Conservation (phyloP, 768 basidiomycete genomes). For the Postia placenta region DNA sequence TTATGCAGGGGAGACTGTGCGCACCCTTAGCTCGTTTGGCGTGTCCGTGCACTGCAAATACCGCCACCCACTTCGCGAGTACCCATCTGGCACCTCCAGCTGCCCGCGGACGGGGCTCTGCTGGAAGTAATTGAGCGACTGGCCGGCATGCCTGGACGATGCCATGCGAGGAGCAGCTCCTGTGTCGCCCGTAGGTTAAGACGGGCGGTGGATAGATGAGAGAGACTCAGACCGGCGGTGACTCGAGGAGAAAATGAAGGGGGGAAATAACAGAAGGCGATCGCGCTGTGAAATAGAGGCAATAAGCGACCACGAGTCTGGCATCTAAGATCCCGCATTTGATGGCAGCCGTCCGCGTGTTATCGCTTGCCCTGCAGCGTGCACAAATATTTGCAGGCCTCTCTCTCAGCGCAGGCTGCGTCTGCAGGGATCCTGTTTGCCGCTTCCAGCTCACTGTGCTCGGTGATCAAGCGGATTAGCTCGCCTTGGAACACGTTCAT, state of each 20-base stretch:
- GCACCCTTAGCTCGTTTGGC: slow-evolving; percentile 66
- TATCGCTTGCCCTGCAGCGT: slow-evolving; percentile 4
- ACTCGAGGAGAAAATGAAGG: slow-evolving; percentile 4
- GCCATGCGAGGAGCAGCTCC: slow-evolving; percentile 6
- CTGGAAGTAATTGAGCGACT: slow-evolving; percentile 46
- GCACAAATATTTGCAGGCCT: too few relatives aligned
- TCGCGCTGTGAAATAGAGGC: slow-evolving; percentile 16
- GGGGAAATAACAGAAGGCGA: slow-evolving; percentile 5
- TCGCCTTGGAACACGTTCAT: background rate
- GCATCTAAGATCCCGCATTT: slow-evolving; percentile 1
- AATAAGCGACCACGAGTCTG: slow-evolving; percentile 15
- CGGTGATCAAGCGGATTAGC: background rate
- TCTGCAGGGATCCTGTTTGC: background rate
- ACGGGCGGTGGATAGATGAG: background rate
- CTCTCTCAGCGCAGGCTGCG: too few relatives aligned
- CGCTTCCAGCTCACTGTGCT: background rate
- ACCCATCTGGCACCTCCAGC: slow-evolving; percentile 57
- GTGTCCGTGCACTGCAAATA: slow-evolving; percentile 76
- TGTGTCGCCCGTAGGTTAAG: background rate
- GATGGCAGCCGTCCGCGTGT: background rate
- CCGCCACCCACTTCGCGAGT: slow-evolving; percentile 53
- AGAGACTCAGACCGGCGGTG: slow-evolving; percentile 2
- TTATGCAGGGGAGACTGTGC: slow-evolving; percentile 1
- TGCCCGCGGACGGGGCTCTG: slow-evolving; percentile 69
- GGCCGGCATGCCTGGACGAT: slow-evolving; percentile 9